Evolutionary conservation across 2,329 filamentous ascomycete species (phyloP).

Genomic region (Fusarium sp.): DNA sequence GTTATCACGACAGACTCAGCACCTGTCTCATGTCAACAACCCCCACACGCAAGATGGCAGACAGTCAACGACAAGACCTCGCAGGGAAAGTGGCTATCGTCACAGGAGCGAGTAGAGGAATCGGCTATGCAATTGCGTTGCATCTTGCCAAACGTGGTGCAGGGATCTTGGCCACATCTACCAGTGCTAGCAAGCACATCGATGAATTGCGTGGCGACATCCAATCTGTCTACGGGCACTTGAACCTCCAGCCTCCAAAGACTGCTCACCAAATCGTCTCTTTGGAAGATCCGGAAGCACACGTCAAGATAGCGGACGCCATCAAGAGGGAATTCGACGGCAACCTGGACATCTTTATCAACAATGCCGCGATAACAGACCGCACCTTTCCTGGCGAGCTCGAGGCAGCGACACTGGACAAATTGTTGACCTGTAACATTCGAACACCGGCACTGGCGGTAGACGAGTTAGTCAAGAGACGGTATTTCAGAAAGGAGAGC

Average conservation of each 20-base stretch:
- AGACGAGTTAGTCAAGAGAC: neutral
- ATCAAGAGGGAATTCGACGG: neutral
- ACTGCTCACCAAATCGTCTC: neutral
- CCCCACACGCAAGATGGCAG: neutral
- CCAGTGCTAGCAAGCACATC: neutral
- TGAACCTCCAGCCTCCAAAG: neutral
- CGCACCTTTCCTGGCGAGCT: neutral
- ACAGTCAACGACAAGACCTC: neutral
- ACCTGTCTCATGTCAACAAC: neutral
- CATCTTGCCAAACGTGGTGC: conserved; percentile 3
- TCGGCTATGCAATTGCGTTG: neutral
- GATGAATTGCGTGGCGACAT: neutral
- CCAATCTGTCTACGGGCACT: neutral
- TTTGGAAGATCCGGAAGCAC: neutral
- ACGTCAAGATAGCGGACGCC: neutral
- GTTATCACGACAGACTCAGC: too few species aligned
- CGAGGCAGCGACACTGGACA: neutral
- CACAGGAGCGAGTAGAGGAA: conserved; percentile 2
- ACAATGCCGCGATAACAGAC: neutral
- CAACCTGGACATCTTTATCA: neutral
- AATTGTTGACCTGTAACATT: neutral
- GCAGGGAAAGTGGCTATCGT: neutral
- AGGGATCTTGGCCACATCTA: neutral
- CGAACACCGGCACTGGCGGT: neutral
- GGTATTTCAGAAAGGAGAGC: neutral